Base-by-base conservation (phyloP, 768 basidiomycete genomes). In the Tulasnella sp. region DNA sequence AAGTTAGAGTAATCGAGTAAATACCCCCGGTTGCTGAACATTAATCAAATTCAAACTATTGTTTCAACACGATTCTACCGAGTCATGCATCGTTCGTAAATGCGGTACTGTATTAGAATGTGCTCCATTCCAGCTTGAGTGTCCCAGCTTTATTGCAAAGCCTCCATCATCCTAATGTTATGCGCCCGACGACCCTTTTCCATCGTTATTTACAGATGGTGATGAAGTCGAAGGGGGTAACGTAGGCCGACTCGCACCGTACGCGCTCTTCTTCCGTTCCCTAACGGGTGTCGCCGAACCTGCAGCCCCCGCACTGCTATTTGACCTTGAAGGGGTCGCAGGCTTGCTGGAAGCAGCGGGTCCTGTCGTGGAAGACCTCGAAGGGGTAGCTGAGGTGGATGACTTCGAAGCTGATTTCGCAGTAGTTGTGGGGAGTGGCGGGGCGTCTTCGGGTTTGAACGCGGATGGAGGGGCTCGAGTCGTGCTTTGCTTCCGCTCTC, bases 231-330 rank as follows among this genome's bases (percentile, higher is more conserved):
- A n/a, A 20, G 11, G 16, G 18, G 71, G 71, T 35, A 72, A 72
- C 16, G 37, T 37, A 15, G 71, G 71, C 71, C 44, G 37, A 13
- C 29, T 72, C 44, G 71, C 71, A 10, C 71, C 71, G 18, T 72
- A 72, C 39, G 71, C 71, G 39, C 71, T 72, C 44, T 46, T 72
- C 44, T 72, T 72, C 6, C 71, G 37, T n/a, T 72, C 71, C 44
- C 71, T 39, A 4, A 72, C 37, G 2, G 71, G 71, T 7, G 44
- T 42, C 29, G 32, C 39, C 11, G 61, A 15, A 0, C 61, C 61
- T 5, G 61, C 61, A 67, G 61, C 29, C 18, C 61, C 61, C 61
- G 61, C 61, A 35, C 29, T 67, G 61, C 61, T 67, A 35, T 67
- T 67, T 15, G 61, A 67, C 61, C 61, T 67, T 35, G 61, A 67